Base-by-base conservation (phyloP, 352 stramenopile genomes). In the Halophytophthora polymorphica region DNA sequence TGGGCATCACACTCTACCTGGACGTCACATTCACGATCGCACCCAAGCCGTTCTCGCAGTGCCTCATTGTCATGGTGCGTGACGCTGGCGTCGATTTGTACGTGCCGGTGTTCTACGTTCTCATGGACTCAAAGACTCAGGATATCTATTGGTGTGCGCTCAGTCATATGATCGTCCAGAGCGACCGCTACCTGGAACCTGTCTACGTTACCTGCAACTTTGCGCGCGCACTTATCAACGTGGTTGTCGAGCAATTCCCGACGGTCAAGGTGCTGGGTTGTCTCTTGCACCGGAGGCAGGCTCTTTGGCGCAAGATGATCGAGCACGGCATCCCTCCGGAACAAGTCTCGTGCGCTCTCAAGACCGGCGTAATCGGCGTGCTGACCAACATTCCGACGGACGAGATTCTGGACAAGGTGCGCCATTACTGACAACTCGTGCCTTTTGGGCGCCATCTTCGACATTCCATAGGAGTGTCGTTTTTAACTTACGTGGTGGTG, bases 381-480 rank as follows among this genome's bases (percentile, higher is more conserved):
- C 42, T 58, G 13, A 52, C 35, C 11, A 12, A 51, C 18, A 58
- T 58, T 19, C 42, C 35, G 13, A 41, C 51, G 11, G 41, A 45
- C 6, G 29, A 50, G 43, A 53, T 59, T 19, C 13, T 28, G 14
- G 25, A 82, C 6, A 91, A 92, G 57, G 88, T 96, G 18, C 8
- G 25, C n/a, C n/a, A n/a, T n/a, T n/a, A n/a, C n/a, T 31, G 25
- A 8, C 25, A 31, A 8, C 8, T 31, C n/a, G n/a, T n/a, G 25
- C 25, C 8, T 10, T 31, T 31, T 31, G 4, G 8, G 8, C 25
- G 8, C 25, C 8, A 31, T 31, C 8, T 31, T 31, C 8, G 25
- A 31, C n/a, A n/a, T n/a, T n/a, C n/a, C n/a, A n/a, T n/a, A n/a
- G n/a, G n/a, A n/a, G n/a, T n/a, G n/a, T n/a, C n/a, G n/a, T n/a